Conservation (phyloP, 805 yeast genomes). For the Saturnispora halmiae region DNA sequence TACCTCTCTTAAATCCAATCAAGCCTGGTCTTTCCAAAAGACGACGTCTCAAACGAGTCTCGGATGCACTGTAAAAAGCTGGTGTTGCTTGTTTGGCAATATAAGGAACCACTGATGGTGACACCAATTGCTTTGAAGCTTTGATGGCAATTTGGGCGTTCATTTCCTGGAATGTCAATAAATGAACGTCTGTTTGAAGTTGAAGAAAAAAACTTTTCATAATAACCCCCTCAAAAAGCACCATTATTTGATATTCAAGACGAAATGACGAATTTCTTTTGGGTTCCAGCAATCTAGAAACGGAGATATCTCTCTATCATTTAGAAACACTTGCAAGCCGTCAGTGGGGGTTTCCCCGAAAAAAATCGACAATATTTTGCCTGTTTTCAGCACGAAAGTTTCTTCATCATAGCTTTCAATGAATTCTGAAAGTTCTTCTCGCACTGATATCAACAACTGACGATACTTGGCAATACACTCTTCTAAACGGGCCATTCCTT, state of each 20-base stretch:
- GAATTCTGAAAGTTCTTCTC: background rate
- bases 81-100: constrained; percentile 39
- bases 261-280: background rate
- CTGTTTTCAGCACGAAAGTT: background rate
- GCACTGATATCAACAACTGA: background rate
- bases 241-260: background rate
- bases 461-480: background rate
- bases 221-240: background rate
- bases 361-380: background rate
- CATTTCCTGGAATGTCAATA: background rate
- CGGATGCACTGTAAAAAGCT: constrained; percentile 57
- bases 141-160: background rate
- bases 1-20: constrained; percentile 77
- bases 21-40: constrained; percentile 76
- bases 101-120: constrained; percentile 44
- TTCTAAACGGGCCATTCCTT: background rate
- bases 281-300: background rate
- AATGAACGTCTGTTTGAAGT: background rate
- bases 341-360: background rate
- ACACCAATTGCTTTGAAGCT: constrained; percentile 24
- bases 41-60: constrained; percentile 62
- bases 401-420: background rate
- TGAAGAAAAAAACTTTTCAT: background rate
- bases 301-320: background rate
- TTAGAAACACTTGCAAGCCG: background rate